Base-by-base conservation (phyloP, 805 yeast species). In the Lachancea lanzarotensis region DNA sequence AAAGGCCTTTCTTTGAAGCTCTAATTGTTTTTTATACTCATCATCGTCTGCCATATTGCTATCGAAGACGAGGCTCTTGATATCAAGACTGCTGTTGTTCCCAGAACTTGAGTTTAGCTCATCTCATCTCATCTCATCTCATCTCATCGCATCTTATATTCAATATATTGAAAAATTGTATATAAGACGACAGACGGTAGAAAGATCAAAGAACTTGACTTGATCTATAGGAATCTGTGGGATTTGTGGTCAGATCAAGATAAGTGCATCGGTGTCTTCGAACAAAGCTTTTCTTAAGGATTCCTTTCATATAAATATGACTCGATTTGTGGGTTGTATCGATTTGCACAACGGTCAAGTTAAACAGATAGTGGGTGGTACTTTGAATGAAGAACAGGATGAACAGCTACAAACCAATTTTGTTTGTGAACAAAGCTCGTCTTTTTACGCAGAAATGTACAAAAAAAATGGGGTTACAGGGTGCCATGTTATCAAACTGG, bases 321-420 rank as follows among this genome's bases (percentile, higher is more conserved):
- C 96, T 0, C 73, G 74, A 42, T 93, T 87, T 67, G 78, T 90
- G 56, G 98, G 97, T 0, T 93, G 99, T 59, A 91, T 93, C 32
- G 98, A 93, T 61, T 81, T 93, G 47, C 99, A 93, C 64, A 76
- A 84, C 7, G 98, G 98, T 1, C 83, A 86, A 53, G 98, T 93
- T 49, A 93, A 93, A 59, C 98, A 93, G 63, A 93, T 93, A 43
- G 97, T 93, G 1, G 99, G 98, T 6, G 95, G 96, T 0, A 84
- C 96, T 0, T 70, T 93, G 17, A 71, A 74, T 0, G 82, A 81
- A 47, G 82, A 78, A 51, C 65, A 63, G n/a, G 59, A 65, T 3
- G 76, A 70, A 12, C 49, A 57, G 0, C 69, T 79, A 8, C 63
- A 75, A 20, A 85, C 93, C 5, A 93, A 93, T 63, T 90, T 85